These are phyloP conservation scores for Claviceps sp. DNA, from an alignment of 2,329 filamentous ascomycete genomes.

Conservation along the genomic window DNA sequence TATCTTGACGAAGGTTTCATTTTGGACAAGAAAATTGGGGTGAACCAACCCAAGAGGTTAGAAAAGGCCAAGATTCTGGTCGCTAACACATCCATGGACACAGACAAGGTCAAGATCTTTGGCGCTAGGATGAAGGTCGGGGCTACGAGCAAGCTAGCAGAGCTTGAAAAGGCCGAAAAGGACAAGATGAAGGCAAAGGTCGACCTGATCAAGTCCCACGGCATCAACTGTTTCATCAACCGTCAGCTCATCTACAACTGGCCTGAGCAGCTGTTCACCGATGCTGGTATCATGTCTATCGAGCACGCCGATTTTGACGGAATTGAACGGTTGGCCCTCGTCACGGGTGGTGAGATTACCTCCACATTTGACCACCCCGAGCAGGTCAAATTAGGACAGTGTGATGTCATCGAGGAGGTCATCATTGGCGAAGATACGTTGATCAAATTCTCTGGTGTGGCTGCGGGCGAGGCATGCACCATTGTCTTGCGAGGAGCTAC, in stretches of 20 bases:
- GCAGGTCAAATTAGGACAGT: conserved; percentile 88
- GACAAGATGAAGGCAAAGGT: conserved; percentile 99
- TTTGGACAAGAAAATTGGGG: conserved; percentile 96
- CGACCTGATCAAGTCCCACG: conserved; percentile 95
- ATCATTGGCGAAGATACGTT: conserved; percentile 97
- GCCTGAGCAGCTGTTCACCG: conserved; percentile 97
- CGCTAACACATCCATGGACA: conserved; percentile 98
- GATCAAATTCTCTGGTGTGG: conserved; percentile 94
- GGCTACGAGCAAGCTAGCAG: conserved; percentile 92
- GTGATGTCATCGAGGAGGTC: conserved; percentile 91
- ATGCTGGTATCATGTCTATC: conserved; percentile 95
- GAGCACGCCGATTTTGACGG: conserved; percentile 99
- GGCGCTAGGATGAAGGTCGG: conserved; percentile 93
- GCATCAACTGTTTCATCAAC: conserved; percentile 99
- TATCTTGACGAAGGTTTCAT: conserved; percentile 98
- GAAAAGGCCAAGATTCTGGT: conserved; percentile 98
- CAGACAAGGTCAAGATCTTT: conserved; percentile 99
- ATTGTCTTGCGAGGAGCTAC: conserved; percentile 93
- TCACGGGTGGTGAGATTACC: conserved; percentile 93
- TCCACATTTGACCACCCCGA: conserved; percentile 98
- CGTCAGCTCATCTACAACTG: conserved; percentile 99
- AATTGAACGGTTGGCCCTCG: conserved; percentile 84
- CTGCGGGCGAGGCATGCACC: conserved; percentile 87
- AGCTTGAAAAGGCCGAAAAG: conserved; percentile 92
- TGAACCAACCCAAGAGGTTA: conserved; percentile 93